Base-by-base conservation (phyloP, 306 rosid genomes). In the Castanopsis chinensis region DNA sequence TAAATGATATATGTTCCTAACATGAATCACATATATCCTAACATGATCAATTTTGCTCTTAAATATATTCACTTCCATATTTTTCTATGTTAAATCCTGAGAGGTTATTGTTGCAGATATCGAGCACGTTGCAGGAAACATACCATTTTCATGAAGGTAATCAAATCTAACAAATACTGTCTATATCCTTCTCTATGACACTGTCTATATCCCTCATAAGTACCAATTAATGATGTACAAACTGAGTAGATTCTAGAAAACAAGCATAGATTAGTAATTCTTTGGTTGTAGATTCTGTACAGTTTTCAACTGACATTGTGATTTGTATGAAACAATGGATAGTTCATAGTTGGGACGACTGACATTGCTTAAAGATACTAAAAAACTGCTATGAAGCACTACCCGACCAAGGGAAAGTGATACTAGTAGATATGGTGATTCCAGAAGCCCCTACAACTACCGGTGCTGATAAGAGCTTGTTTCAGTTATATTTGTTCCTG, bases 81-180 rank as follows among this genome's bases (percentile, higher is more conserved):
- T 61, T 27, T 1, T 18, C 69, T 27, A 4, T 61, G 19, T 27
- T 28, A 61, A 13, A 5, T 55, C 33, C 23, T 17, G 27, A 55
- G 23, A 11, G 52, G 55, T 28, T 32, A 41, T 49, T 67, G 25
- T 55, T 69, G 49, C 52, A 71, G 83, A 76, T 8, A 79, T 83
- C 3, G 81, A 75, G 83, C 77, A 69, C 41, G 12, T 76, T 75
- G 75, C 81, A 53, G 68, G 78, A 17, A 78, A 79, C 76, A 79
- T 71, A 72, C 83, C 61, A 78, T 83, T 69, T 78, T 71, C 81
- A 79, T 83, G 78, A 83, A 75, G 81, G 78, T 83, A 57, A 57
- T 57, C 28, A 6, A 57, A 8, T 23, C 20, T 19, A 18, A 19
- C 12, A 20, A 55, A 55, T n/a, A 57, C 20, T 57, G 14, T 18